These are phyloP conservation scores for Exophiala aquamarina DNA, from an alignment of 2,329 filamentous ascomycete genomes.

Conservation along the genomic window DNA sequence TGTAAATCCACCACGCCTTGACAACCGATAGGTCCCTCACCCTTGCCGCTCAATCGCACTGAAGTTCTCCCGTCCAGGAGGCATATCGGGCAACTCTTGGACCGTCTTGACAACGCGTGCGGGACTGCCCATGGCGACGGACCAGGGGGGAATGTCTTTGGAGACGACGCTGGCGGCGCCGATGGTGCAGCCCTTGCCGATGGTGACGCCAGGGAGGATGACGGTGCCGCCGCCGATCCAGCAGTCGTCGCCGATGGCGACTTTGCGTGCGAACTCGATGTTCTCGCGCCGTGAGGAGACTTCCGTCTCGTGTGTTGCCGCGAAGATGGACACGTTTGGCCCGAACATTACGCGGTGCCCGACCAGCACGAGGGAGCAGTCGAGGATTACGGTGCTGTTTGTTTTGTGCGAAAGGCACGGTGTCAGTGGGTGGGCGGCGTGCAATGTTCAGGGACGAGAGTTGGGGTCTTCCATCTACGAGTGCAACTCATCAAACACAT, in stretches of 20 bases:
- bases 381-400: conserved; percentile 39
- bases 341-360: conserved; percentile 55
- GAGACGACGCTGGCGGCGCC: conserved; percentile 43
- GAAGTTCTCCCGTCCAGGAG: background rate
- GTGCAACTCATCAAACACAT: too few species aligned
- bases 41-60: background rate
- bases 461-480: too few species aligned
- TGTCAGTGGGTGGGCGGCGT: too few species aligned
- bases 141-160: conserved; percentile 37
- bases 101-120: conserved; percentile 35
- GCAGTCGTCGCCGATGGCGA: conserved; percentile 49
- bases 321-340: conserved; percentile 53
- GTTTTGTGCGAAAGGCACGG: too few species aligned
- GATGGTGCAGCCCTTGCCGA: conserved; percentile 43
- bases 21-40: background rate
- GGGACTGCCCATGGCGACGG: conserved; percentile 40
- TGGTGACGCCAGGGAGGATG: conserved; percentile 43
- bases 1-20: too few species aligned
- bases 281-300: conserved; percentile 49
- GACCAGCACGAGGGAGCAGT: conserved; percentile 54
- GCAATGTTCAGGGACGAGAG: too few species aligned
- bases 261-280: conserved; percentile 51
- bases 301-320: conserved; percentile 54
- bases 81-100: background rate
- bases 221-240: conserved; percentile 51